Evolutionary conservation across 345 rosid genomes (phyloP).

Genomic region (Acer saccharum): DNA sequence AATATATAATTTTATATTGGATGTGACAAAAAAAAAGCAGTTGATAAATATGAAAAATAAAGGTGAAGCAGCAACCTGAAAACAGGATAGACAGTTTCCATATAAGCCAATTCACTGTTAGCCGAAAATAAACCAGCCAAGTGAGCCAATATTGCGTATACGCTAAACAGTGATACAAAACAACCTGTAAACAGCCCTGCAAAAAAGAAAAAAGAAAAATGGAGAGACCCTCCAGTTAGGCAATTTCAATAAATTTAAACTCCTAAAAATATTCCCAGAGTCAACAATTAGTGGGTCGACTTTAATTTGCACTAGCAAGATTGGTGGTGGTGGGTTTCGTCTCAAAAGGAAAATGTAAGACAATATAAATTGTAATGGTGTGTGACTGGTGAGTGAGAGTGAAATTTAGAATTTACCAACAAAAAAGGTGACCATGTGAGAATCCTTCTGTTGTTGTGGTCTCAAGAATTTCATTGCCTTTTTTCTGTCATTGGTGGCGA

Average conservation of each 20-base stretch:
- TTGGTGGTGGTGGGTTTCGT: not conserved
- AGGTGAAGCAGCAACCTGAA: constrained; percentile 65
- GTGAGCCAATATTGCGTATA: constrained; percentile 81
- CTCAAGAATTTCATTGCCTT: constrained; percentile 94
- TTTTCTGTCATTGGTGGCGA: constrained; percentile 93
- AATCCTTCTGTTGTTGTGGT: constrained; percentile 81
- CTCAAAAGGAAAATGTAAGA: not conserved
- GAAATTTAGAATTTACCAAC: constrained; percentile 55
- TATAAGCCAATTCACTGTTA: constrained; percentile 43
- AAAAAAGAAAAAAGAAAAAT: not conserved
- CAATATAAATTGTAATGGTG: not conserved
- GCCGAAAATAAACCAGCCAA: constrained; percentile 70
- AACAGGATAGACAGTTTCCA: constrained; percentile 91
- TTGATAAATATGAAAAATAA: too few relatives aligned
- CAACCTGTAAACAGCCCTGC: constrained; percentile 94
- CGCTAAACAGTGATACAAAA: constrained; percentile 73
- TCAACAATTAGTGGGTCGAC: not conserved
- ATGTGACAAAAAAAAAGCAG: too few relatives aligned
- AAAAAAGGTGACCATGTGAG: constrained; percentile 97
- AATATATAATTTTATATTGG: too few relatives aligned
- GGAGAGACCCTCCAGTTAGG: not conserved
- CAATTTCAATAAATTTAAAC: not conserved
- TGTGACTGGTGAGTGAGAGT: not conserved
- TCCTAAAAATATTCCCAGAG: not conserved
- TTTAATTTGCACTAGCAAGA: not conserved